Evolutionary conservation across 768 basidiomycete genomes (phyloP).

Genomic region (Psilocybe azurescens): DNA sequence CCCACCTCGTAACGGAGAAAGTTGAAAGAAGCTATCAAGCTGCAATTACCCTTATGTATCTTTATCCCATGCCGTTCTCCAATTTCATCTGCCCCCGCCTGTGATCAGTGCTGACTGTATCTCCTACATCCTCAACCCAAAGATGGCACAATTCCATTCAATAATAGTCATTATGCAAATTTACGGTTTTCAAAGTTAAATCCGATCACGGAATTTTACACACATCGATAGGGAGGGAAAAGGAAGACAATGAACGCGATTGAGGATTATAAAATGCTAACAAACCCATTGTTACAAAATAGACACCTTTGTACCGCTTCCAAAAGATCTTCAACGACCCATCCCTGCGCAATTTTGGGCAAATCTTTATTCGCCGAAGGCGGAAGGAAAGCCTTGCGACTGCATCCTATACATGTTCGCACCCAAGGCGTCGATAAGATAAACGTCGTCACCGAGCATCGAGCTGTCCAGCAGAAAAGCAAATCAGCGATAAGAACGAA

Average conservation of each 20-base stretch:
- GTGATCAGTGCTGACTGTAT: background rate
- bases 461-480: conserved; percentile 46
- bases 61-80: conserved; percentile 17
- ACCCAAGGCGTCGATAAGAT: conserved; percentile 80
- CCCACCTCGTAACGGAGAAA: background rate
- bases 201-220: background rate
- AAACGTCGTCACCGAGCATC: conserved; percentile 83
- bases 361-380: conserved; percentile 41
- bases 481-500: conserved; percentile 15
- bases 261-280: conserved; percentile 50
- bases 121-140: background rate
- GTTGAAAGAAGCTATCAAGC: conserved; percentile 10
- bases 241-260: background rate
- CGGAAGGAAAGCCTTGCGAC: conserved; percentile 80
- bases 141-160: background rate
- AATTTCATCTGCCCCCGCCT: conserved; percentile 8
- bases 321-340: conserved; percentile 68
- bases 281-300: conserved; percentile 72
- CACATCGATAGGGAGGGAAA: background rate
- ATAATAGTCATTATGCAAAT: background rate
- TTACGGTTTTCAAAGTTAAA: background rate
- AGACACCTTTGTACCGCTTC: conserved; percentile 72
- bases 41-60: conserved; percentile 21
- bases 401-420: conserved; percentile 82
- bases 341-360: conserved; percentile 55